Conservation (phyloP, 208 protist species). For the Leishmania lainsoni region DNA sequence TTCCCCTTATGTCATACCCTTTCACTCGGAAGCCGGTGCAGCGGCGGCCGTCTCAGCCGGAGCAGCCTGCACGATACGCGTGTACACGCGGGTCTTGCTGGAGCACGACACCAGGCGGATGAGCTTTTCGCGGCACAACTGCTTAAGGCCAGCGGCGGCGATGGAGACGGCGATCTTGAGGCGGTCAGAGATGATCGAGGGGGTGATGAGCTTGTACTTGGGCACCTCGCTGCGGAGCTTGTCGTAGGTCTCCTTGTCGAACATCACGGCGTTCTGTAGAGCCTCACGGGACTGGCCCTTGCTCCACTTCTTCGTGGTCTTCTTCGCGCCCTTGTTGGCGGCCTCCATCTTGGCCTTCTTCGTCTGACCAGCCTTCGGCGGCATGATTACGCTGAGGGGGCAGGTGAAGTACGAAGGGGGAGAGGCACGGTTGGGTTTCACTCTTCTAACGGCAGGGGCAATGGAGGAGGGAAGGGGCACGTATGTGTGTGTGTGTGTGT, state of each 20-base stretch:
- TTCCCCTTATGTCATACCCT: background rate
- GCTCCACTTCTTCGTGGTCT: constrained; percentile 93
- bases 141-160: constrained; percentile 83
- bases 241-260: constrained; percentile 87
- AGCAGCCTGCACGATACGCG: constrained; percentile 50
- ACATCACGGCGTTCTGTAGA: constrained; percentile 91
- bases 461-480: background rate
- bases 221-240: constrained; percentile 89
- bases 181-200: constrained; percentile 87
- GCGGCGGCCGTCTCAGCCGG: constrained; percentile 33
- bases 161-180: constrained; percentile 89
- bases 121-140: constrained; percentile 82
- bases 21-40: constrained; percentile 32
- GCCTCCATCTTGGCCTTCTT: constrained; percentile 79
- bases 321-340: constrained; percentile 55
- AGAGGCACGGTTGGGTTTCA: background rate
- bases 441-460: background rate
- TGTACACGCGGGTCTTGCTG: constrained; percentile 86
- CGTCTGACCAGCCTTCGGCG: constrained; percentile 70
- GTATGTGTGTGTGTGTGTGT: background rate
- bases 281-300: constrained; percentile 91
- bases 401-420: background rate
- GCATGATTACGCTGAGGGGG: constrained; percentile 34
- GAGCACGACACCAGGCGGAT: constrained; percentile 82
- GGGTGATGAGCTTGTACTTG: constrained; percentile 94